Evolutionary conservation across 2,329 filamentous ascomycete species (phyloP).

Genomic region (Colletotrichum camelliae): DNA sequence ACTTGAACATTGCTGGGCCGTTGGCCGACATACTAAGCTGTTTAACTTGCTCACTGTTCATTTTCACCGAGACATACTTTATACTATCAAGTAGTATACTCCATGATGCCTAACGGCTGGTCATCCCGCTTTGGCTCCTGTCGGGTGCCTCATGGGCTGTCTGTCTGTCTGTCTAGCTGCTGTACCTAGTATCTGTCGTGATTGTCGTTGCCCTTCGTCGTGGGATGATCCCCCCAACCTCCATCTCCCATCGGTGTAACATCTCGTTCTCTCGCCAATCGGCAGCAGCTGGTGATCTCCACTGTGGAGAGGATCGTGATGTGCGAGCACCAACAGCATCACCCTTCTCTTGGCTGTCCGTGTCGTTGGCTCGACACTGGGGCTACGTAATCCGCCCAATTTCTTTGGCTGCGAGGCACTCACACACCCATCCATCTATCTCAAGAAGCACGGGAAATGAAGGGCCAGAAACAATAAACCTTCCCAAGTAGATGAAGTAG

Average conservation of each 20-base stretch:
- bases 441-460: slow-evolving; percentile 5
- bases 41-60: neutral
- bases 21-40: neutral
- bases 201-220: neutral
- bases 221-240: neutral
- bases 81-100: neutral
- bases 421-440: neutral
- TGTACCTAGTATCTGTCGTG: neutral
- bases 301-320: neutral
- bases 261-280: slow-evolving; percentile 21
- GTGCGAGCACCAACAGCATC: neutral
- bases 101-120: neutral
- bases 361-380: neutral
- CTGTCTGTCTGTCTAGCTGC: neutral
- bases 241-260: slow-evolving; percentile 19
- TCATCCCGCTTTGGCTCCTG: neutral
- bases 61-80: neutral
- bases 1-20: neutral
- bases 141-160: neutral
- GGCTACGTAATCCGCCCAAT: neutral
- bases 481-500: neutral
- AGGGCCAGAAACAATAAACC: neutral
- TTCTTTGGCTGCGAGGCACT: neutral
- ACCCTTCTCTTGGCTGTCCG: neutral
- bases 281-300: neutral